Base-by-base conservation (phyloP, 768 basidiomycete species). In the Boletus vinaceobasis region DNA sequence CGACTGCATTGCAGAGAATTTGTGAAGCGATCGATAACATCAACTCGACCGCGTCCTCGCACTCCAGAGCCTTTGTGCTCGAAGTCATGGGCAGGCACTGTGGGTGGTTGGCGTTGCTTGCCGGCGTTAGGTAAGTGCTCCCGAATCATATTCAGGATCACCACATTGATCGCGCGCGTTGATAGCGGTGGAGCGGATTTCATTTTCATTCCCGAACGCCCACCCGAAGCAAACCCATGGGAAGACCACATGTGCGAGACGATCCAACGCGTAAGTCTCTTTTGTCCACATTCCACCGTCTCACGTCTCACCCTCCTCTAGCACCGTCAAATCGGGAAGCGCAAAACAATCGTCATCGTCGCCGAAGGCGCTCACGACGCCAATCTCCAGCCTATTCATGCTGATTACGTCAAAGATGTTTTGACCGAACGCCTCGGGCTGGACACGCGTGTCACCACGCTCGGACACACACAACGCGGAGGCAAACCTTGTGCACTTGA, bases 61-160 rank as follows among this genome's bases (percentile, higher is more conserved):
- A 99, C 71, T 98, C 94, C 29, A 83, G 97, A 53, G 97, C 97
- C 0, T 99, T 99, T 71, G 95, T 99, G 39, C 79, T 99, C 38
- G 97, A 98, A 72, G 97, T 98, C 50, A 99, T 98, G 97, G 97
- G 97, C n/a, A 78, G 96, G 52, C 92, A 98, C 69, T 98, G 97
- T 71, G 97, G 97, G n/a, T 99, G 97, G 97, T 78, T 98, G 17
- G 94, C 97, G 3, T 77, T 98, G 23, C 79, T 94, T 65, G 97
- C 94, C 11, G 94, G 90, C 57, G 88, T 98, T 47, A 90, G 90
- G 87, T 90, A 64, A 55, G 83, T 75, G 5, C 33, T 15, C 4
- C 37, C 15, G 7, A 7, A 43, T 33, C 17, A 1, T 21, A 26
- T 29, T 21, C 23, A 27, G 29, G 36, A 31, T 11, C 23, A 2